Conservation (phyloP, 441 rosid species). For the Gossypium davidsonii region DNA sequence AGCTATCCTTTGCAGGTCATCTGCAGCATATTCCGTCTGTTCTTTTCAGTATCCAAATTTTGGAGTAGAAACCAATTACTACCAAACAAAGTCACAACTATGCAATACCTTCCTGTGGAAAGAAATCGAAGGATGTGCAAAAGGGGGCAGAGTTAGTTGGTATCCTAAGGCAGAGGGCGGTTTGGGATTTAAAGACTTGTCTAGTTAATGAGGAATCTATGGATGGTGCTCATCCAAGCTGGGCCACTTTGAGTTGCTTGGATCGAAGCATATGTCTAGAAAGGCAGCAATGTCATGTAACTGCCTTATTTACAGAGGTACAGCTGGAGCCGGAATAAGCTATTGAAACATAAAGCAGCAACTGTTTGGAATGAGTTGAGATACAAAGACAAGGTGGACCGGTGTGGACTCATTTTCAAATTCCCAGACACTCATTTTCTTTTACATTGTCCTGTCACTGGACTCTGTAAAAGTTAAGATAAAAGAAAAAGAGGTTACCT, state of each 20-base stretch:
- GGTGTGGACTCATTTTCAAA: neutral
- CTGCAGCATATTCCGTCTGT: neutral
- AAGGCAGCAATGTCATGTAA: neutral
- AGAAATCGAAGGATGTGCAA: neutral
- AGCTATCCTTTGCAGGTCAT: neutral
- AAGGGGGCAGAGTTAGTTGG: neutral
- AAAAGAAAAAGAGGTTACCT: constrained; percentile 33
- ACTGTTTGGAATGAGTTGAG: neutral
- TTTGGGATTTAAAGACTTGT: neutral
- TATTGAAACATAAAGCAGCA: neutral
- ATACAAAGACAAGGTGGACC: neutral
- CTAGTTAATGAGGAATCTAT: neutral
- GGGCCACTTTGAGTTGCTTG: neutral
- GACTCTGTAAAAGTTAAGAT: neutral
- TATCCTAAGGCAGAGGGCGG: neutral
- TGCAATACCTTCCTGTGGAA: neutral
- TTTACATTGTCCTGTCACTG: neutral
- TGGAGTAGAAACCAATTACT: neutral
- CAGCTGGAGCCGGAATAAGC: neutral
- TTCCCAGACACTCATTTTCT: neutral
- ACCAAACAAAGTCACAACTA: neutral
- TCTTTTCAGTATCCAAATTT: neutral
- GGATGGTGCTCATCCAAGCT: neutral
- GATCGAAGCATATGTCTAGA: neutral
- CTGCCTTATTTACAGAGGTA: neutral